These are phyloP conservation scores for Globisporangium polare DNA, from an alignment of 352 stramenopile genomes.

Conservation along the genomic window DNA sequence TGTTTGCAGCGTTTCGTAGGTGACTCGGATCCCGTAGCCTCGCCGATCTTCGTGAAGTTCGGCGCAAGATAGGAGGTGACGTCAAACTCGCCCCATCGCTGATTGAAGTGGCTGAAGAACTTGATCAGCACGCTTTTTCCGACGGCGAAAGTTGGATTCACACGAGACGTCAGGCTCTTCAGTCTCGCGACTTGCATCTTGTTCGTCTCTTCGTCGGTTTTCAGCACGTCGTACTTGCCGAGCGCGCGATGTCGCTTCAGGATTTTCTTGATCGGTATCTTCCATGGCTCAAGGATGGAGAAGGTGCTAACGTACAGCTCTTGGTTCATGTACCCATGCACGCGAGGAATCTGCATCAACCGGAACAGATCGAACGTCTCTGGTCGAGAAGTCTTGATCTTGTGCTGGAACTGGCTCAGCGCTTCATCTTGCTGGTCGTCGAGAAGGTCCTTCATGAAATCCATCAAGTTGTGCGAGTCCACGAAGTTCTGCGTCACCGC, in stretches of 20 bases:
- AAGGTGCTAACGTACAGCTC: slow-evolving; percentile 65
- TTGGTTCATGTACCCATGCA: slow-evolving; percentile 56
- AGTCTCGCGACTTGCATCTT: slow-evolving; percentile 40
- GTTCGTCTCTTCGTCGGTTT: slow-evolving; percentile 4
- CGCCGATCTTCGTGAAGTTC: slow-evolving; percentile 30
- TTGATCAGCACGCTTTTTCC: slow-evolving; percentile 63
- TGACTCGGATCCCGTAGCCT: slow-evolving; percentile 5
- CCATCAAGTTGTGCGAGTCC: slow-evolving; percentile 74
- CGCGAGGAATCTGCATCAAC: slow-evolving; percentile 49
- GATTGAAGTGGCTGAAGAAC: slow-evolving; percentile 83
- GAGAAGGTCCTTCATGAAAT: slow-evolving; percentile 72
- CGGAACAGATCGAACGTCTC: slow-evolving; percentile 70
- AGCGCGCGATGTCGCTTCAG: slow-evolving; percentile 48
- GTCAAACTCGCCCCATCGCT: slow-evolving; percentile 78
- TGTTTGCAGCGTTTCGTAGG: slow-evolving; percentile 43
- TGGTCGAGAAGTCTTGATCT: slow-evolving; percentile 34
- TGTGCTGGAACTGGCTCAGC: slow-evolving; percentile 49
- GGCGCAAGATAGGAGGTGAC: slow-evolving; percentile 62
- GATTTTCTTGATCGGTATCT: slow-evolving; percentile 45
- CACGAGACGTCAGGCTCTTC: slow-evolving; percentile 64
- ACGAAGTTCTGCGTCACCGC: slow-evolving; percentile 97
- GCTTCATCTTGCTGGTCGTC: slow-evolving; percentile 58
- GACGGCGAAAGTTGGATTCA: slow-evolving; percentile 76
- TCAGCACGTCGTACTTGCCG: slow-evolving; percentile 13
- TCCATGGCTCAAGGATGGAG: slow-evolving; percentile 55